A percentile compares a stretch with the other conserved stretches of the same genome.
Conservation (phyloP, 2,329 filamentous ascomycete genomes). For the Pseudogymnoascus sp. region DNA sequence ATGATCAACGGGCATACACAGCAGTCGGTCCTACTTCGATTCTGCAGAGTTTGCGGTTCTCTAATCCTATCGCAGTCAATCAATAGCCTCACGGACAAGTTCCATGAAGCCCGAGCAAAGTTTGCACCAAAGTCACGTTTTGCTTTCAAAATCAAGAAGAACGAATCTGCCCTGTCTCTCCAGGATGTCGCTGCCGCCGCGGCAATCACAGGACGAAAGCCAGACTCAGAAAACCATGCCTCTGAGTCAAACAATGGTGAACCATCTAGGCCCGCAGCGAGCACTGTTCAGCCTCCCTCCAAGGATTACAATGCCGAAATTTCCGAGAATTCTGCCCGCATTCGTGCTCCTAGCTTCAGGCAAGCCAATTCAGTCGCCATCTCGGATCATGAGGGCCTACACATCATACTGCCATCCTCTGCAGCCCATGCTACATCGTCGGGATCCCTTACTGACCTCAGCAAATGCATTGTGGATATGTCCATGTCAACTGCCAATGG, state of each 20-base stretch:
- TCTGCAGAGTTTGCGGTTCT: background rate
- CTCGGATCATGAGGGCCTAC: conserved; percentile 57
- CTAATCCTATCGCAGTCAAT: conserved; percentile 50
- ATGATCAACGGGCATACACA: conserved; percentile 81
- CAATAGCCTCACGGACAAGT: conserved; percentile 71
- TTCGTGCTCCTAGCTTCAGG: conserved; percentile 59
- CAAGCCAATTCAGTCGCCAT: conserved; percentile 56
- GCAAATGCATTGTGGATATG: conserved; percentile 72
- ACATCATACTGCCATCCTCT: conserved; percentile 69
- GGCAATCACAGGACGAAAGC: conserved; percentile 27
- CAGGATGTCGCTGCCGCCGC: conserved; percentile 46
- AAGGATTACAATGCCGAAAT: conserved; percentile 56
- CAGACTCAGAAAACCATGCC: conserved; percentile 17
- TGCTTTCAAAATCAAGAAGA: conserved; percentile 63
- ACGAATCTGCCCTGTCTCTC: conserved; percentile 46
- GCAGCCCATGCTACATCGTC: conserved; percentile 66
- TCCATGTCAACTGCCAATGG: conserved; percentile 55
- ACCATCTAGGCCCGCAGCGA: conserved; percentile 31
- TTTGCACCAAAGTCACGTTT: conserved; percentile 74
- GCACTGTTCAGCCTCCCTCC: conserved; percentile 22
- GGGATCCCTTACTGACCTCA: conserved; percentile 63
- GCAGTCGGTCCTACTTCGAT: conserved; percentile 45
- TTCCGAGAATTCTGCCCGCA: conserved; percentile 30
- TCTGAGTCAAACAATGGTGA: background rate
- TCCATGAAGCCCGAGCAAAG: conserved; percentile 61